Evolutionary conservation across 2,329 filamentous ascomycete genomes (phyloP).

Genomic region (Lomentospora prolificans): DNA sequence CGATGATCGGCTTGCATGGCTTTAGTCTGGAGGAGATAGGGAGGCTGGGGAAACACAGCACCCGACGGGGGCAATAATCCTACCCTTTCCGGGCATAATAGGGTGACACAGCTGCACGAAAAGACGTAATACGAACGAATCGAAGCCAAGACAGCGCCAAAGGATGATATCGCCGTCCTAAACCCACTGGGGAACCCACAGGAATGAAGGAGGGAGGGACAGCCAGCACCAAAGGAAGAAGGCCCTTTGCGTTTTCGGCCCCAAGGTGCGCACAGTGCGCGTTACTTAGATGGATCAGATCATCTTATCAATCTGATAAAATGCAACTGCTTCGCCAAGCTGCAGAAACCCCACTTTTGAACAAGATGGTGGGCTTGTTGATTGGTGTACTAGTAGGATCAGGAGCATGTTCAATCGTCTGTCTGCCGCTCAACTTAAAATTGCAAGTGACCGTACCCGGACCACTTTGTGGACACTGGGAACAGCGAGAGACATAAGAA

Average conservation of each 20-base stretch:
- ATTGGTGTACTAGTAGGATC: no score
- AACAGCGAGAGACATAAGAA: no score
- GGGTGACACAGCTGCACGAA: no score
- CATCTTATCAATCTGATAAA: constrained; percentile 2
- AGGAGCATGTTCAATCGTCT: not conserved
- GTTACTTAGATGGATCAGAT: not conserved
- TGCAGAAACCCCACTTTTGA: not conserved
- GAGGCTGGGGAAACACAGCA: no score
- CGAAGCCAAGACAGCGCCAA: not conserved
- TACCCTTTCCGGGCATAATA: no score
- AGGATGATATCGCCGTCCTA: no score
- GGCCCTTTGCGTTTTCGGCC: not conserved
- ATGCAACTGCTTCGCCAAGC: not conserved
- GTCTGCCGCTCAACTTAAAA: not conserved
- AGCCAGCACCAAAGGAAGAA: not conserved
- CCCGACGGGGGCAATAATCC: no score
- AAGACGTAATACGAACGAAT: no score
- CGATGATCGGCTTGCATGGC: not conserved
- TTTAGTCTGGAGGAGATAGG: not conserved
- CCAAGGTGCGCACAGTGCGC: not conserved
- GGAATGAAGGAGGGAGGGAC: no score
- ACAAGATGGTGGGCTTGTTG: no score
- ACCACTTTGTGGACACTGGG: not conserved
- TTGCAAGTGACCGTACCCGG: not conserved
- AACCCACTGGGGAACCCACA: no score